Conservation (phyloP, 805 yeast species). For the Monosporozyma siamensis region DNA sequence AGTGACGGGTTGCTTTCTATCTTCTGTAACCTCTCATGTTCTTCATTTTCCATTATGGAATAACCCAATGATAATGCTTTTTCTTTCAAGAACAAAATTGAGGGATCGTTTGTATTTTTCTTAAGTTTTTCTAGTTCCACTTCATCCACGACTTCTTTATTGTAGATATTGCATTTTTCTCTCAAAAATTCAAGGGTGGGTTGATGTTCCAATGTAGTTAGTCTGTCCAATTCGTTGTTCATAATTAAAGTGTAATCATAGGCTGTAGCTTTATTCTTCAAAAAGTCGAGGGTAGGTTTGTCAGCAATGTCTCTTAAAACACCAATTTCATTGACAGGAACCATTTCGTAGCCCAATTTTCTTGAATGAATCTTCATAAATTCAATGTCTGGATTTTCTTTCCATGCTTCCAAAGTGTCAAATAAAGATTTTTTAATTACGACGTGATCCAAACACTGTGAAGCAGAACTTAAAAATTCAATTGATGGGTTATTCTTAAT, state of each 20-base stretch:
- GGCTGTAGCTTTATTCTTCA: background rate
- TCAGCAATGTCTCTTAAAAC: too few species aligned
- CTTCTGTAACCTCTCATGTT: background rate
- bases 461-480: constrained; percentile 20
- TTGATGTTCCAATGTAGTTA: background rate
- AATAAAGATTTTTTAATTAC: background rate
- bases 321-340: too few species aligned
- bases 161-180: constrained; percentile 8
- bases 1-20: background rate
- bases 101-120: background rate
- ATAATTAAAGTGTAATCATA: constrained; percentile 5
- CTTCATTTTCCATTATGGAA: background rate
- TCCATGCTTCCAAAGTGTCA: background rate
- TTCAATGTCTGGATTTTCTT: too few species aligned
- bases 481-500: constrained; percentile 12
- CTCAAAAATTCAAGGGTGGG: constrained; percentile 7
- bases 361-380: too few species aligned
- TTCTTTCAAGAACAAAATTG: background rate
- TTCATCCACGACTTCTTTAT: constrained; percentile 2
- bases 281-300: background rate
- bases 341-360: too few species aligned
- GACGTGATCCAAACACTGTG: constrained; percentile 5
- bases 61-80: background rate
- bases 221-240: background rate
- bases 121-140: background rate